These are phyloP conservation scores for Phoenix dactylifera DNA, from an alignment of 176 grass and related monocot species.

Conservation along the genomic window DNA sequence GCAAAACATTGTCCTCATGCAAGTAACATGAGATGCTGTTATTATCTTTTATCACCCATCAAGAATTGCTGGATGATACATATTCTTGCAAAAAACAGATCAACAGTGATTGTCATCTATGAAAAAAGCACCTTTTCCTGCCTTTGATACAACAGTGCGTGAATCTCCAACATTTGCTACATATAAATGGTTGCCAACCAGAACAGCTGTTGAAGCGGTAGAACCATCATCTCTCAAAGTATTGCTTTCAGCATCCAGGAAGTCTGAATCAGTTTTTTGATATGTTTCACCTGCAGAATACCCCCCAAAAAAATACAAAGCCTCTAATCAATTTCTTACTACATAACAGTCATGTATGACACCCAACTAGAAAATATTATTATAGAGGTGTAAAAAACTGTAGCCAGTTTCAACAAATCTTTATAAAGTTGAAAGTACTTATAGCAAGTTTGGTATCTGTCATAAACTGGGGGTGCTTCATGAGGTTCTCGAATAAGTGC, in stretches of 20 bases:
- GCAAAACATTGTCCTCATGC: no score
- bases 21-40: no score
- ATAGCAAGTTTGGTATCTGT: conserved; percentile 71
- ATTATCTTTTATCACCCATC: no score
- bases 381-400: no score
- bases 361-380: no score
- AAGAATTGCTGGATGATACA: no score
- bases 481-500: conserved; percentile 71
- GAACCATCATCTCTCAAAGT: conserved; percentile 76
- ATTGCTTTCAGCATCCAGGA: conserved; percentile 60
- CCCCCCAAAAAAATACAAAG: no score
- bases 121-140: conserved; percentile 59
- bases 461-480: conserved; percentile 68
- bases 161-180: conserved; percentile 96
- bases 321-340: no score
- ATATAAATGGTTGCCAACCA: conserved; percentile 62
- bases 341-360: no score
- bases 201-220: conserved; percentile 74
- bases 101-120: no score
- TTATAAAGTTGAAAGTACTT: conserved; percentile 38
- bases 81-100: no score
- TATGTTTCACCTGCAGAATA: conserved; percentile 54
- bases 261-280: conserved; percentile 63
- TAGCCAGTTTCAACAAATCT: conserved; percentile 3
- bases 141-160: conserved; percentile 70